Base-by-base conservation (phyloP, 306 rosid species). In the Lupinus albus region DNA sequence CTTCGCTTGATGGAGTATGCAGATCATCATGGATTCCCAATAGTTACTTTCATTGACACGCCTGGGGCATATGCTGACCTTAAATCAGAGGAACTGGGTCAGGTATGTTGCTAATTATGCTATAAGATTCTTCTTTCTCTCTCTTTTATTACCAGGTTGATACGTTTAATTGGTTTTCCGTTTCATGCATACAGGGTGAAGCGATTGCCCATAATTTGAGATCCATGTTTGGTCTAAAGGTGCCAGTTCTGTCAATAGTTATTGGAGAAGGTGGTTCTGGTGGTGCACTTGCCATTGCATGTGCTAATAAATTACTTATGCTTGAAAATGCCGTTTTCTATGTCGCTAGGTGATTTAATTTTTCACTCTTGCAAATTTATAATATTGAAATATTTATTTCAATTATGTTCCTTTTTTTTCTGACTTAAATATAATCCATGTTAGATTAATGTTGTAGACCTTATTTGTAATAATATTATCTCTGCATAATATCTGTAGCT, bases 221-320 rank as follows among this genome's bases (percentile, higher is more conserved):
- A 75, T 56, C 90, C 57, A 93, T 90, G 99, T 90, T 93, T 64
- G 99, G 95, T 70, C 80, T 93, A 76, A 93, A 90, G 83, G 97
- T 93, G 71, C 99, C 99, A 20, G 42, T 93, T 62, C 21, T 93
- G 50, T 88, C 97, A 36, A 88, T 93, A 46, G 96, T 93, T 81
- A 88, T 93, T 47, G 99, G 99, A 58, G 99, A 93, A 88, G 99
- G 99, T 66, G 99, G 99, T 60, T 93, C 99, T 67, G 99, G 99
- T 62, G 99, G 99, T 76, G 99, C 99, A 53, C 97, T 93, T 63
- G 99, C 97, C 73, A 93, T 93, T 62, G 99, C 90, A 59, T 93
- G 99, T 84, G 99, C 86, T 61, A 93, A 90, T 82, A 93, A 85
- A 78, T 73, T 93, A 80, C 78, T 93, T 49, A 90, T 93, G 99